Evolutionary conservation across 2,329 filamentous ascomycete genomes (phyloP).

Genomic region (Alternaria triticina): DNA sequence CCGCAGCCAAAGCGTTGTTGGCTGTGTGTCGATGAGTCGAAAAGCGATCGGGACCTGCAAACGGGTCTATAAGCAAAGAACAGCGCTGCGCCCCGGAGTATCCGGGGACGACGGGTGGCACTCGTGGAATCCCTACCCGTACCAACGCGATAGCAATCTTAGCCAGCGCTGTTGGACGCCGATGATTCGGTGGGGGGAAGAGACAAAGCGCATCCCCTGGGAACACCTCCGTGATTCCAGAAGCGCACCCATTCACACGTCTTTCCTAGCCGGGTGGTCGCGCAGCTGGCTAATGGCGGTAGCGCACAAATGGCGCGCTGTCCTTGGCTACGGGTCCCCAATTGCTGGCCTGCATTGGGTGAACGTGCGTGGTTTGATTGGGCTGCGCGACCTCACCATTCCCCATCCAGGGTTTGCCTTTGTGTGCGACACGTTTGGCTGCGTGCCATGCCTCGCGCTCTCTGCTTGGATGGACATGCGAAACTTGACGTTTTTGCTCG

Average conservation of each 20-base stretch:
- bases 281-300: slow-evolving; percentile 7
- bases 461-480: slow-evolving; percentile 9
- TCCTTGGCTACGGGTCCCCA: slow-evolving; percentile 18
- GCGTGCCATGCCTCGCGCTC: slow-evolving; percentile 17
- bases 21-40: slow-evolving; percentile 10
- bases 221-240: slow-evolving; percentile 5
- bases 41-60: slow-evolving; percentile 21
- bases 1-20: slow-evolving; percentile 19
- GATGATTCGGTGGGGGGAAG: slow-evolving; percentile 24
- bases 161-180: slow-evolving; percentile 6
- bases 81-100: slow-evolving; percentile 11
- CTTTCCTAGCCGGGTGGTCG: slow-evolving; percentile 22
- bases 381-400: slow-evolving; percentile 7
- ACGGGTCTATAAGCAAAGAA: slow-evolving; percentile 22
- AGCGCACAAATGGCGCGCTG: slow-evolving; percentile 5
- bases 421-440: slow-evolving; percentile 7
- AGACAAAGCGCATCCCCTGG: slow-evolving; percentile 6
- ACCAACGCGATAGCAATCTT: slow-evolving; percentile 14
- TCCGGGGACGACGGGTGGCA: slow-evolving; percentile 21
- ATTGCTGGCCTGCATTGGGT: slow-evolving; percentile 11
- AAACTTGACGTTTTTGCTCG: slow-evolving; percentile 12
- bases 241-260: slow-evolving; percentile 21
- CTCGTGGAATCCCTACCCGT: slow-evolving; percentile 5
- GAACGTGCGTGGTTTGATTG: slow-evolving; percentile 28
- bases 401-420: not conserved